phyloP scores from a whole-genome alignment of 2,329 filamentous ascomycete species.

The Colletotrichum filicis region DNA sequence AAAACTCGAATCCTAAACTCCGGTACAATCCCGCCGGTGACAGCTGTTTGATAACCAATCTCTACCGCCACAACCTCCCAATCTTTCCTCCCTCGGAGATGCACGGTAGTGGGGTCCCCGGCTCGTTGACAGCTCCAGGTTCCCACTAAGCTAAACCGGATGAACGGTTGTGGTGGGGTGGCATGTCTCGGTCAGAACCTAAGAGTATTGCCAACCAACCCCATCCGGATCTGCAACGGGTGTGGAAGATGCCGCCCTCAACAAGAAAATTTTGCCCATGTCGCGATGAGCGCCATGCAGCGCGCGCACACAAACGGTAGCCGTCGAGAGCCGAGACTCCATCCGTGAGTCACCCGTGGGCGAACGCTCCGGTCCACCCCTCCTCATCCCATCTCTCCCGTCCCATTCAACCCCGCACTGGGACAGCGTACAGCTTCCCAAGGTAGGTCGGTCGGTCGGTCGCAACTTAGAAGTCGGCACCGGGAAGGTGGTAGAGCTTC shows the following conservation, averaged over 20 bases:
- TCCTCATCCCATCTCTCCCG: background rate
- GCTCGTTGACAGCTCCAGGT: constrained; percentile 1
- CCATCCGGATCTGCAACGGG: constrained; percentile 25
- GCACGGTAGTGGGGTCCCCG: constrained; percentile 17
- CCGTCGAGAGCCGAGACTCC: background rate
- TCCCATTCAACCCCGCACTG: background rate
- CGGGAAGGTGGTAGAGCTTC: constrained; percentile 71
- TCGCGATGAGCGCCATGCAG: background rate
- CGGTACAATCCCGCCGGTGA: constrained; percentile 25
- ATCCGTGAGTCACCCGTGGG: constrained; percentile 19
- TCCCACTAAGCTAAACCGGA: constrained; percentile 23
- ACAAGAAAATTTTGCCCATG: constrained; percentile 32
- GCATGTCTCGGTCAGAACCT: constrained; percentile 25
- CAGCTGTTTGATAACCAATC: constrained; percentile 20
- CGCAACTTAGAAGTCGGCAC: constrained; percentile 33
- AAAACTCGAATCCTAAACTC: constrained; percentile 28
- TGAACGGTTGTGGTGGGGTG: constrained; percentile 8
- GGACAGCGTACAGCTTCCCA: background rate
- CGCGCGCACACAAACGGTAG: background rate
- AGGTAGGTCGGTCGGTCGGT: background rate
- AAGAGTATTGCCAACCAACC: constrained; percentile 15
- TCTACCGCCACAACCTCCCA: background rate
- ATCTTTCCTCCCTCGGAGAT: constrained; percentile 16
- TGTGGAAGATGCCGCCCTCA: constrained; percentile 16
- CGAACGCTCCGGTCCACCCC: background rate